Evolutionary conservation across 2,329 filamentous ascomycete species (phyloP).

Genomic region (Aaosphaeria arxii): DNA sequence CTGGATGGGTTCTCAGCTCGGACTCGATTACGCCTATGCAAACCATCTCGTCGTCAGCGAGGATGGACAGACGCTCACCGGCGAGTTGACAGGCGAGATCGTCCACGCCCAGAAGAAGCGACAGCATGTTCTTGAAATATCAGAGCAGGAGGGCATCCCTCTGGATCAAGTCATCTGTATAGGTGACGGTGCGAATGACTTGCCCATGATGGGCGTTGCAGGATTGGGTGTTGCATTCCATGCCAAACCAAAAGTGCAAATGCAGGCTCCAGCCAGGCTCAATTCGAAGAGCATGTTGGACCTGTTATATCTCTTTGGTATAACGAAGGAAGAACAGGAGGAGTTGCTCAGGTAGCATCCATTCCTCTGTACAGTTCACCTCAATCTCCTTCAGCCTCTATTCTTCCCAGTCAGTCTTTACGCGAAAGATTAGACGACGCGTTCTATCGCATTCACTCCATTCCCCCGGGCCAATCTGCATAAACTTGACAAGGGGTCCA

Average conservation of each 20-base stretch:
- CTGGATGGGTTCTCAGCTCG: constrained; percentile 78
- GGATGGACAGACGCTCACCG: constrained; percentile 57
- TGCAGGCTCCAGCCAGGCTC: constrained; percentile 68
- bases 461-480: too few relatives aligned
- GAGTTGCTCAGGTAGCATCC: constrained; percentile 39
- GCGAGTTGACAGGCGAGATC: constrained; percentile 68
- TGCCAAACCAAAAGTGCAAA: constrained; percentile 78
- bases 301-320: constrained; percentile 71
- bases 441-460: too few relatives aligned
- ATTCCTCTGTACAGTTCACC: too few relatives aligned
- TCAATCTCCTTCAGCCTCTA: too few relatives aligned
- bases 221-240: constrained; percentile 80
- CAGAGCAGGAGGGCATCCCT: constrained; percentile 62
- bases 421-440: too few relatives aligned
- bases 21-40: constrained; percentile 83
- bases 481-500: too few relatives aligned
- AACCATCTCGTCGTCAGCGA: constrained; percentile 74
- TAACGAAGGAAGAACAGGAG: constrained; percentile 63
- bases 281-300: constrained; percentile 71
- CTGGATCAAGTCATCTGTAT: constrained; percentile 69
- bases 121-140: constrained; percentile 68
- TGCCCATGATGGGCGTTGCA: constrained; percentile 74
- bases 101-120: constrained; percentile 75
- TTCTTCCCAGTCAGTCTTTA: too few relatives aligned
- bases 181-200: constrained; percentile 79